Base-by-base conservation (phyloP, 2,329 filamentous ascomycete species). In the Diaporthe capsici region DNA sequence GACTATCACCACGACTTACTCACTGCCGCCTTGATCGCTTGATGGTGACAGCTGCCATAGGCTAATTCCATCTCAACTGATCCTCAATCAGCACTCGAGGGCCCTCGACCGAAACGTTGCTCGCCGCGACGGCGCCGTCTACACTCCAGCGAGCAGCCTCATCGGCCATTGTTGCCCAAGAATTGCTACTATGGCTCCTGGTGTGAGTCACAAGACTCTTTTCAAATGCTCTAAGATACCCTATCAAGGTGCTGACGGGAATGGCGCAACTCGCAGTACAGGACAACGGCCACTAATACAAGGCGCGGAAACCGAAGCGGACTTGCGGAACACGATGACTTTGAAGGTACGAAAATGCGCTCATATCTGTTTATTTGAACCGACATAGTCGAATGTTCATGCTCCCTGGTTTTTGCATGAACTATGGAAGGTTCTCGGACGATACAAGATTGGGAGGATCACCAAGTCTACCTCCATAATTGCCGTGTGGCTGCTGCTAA, bases 301-400 rank as follows among this genome's bases (percentile, higher is more conserved):
- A 86, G 90, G 82, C 89, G 90, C 78, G 89, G 90, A 77, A 89
- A 88, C 77, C 87, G 90, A 75, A 84, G 87, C 78, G 88, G 87
- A 71, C 91, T 90, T 78, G 86, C 88, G 53, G 90, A 92, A 78
- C 90, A 91, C 79, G 90, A 92, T 80, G 90, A 91, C 77, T 91
- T 92, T 74, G 90, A 92, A 84, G 90, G 88, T 89, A 82, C 75
- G 79, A 74, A 49, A 53, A 55, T 25, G 20, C 44, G 47, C 70
- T 13, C 25, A 10, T 17, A 15, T 4, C n/a, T 63, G 9, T 57
- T 28, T 3, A 37, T 55, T 15, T 12, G 7, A n/a, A 65, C 22
- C 22, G 25, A 25, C 57, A 65, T 12, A 7, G 9, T 22, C 44
- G 34, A n/a, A 1, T 20, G 13, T 9, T 51, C 28, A 34, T 51